Evolutionary conservation across 768 basidiomycete species (phyloP).

Genomic region (Serendipita sp.): DNA sequence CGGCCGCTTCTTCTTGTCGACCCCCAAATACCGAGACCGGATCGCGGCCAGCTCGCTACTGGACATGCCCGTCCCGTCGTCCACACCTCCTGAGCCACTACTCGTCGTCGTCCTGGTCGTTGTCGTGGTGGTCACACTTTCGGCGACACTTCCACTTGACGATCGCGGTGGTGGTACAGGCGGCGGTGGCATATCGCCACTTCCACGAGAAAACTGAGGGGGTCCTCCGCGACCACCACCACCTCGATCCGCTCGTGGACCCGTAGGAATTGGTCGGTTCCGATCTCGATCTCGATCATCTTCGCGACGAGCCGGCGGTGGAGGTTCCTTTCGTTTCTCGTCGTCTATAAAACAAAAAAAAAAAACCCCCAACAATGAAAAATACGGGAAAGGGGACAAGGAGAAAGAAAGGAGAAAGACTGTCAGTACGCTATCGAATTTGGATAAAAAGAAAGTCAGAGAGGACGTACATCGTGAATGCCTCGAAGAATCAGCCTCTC

Average conservation of each 20-base stretch:
- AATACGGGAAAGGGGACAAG: too few relatives aligned
- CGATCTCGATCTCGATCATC: conserved; percentile 22
- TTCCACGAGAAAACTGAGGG: too few relatives aligned
- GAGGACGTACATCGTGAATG: conserved; percentile 22
- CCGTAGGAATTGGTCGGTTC: too few relatives aligned
- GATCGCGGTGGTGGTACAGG: too few relatives aligned
- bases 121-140: conserved; percentile 11
- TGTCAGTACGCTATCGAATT: too few relatives aligned
- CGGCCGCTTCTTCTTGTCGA: conserved; percentile 86
- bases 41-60: conserved; percentile 68
- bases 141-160: too few relatives aligned
- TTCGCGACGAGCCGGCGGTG: conserved; percentile 32
- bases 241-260: too few relatives aligned
- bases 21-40: conserved; percentile 86
- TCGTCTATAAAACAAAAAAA: neutral
- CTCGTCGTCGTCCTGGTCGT: conserved; percentile 24
- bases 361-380: too few relatives aligned
- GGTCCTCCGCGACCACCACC: too few relatives aligned
- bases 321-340: conserved; percentile 18
- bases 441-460: neutral
- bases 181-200: too few relatives aligned
- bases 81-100: too few relatives aligned
- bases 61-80: neutral
- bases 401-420: too few relatives aligned
- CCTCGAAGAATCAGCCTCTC: conserved; percentile 6